phyloP scores from a whole-genome alignment of 2,329 filamentous ascomycete genomes.

The Biscogniauxia mediterranea region DNA sequence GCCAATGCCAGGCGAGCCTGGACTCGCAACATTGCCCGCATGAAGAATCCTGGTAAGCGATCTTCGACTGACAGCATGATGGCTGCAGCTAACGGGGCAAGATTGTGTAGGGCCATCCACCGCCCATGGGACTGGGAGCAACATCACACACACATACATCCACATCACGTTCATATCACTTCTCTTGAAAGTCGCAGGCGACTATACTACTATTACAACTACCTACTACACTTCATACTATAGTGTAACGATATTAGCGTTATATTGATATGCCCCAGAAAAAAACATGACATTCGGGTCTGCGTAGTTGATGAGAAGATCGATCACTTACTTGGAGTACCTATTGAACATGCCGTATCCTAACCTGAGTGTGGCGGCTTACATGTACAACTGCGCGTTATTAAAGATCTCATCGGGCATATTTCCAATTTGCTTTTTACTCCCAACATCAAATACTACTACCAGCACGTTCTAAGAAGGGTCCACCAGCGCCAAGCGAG shows the following conservation, averaged over 20 bases:
- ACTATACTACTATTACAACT: background rate
- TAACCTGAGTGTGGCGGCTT: too few relatives aligned
- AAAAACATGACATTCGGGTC: too few relatives aligned
- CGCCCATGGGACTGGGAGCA: background rate
- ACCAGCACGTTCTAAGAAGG: background rate
- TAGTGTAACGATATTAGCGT: too few relatives aligned
- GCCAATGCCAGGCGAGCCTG: background rate
- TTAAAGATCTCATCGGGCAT: too few relatives aligned
- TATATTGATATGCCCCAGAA: too few relatives aligned
- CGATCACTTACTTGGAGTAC: too few relatives aligned
- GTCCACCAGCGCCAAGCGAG: background rate
- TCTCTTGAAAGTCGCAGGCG: background rate
- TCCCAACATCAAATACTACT: too few relatives aligned
- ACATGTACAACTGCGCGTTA: too few relatives aligned
- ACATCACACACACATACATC: background rate
- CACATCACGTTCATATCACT: background rate
- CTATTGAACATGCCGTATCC: too few relatives aligned
- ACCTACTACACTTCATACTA: background rate
- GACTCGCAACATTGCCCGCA: background rate
- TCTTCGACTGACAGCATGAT: background rate
- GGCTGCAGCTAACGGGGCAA: background rate
- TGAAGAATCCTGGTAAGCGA: background rate
- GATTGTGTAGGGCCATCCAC: background rate
- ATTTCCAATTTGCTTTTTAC: too few relatives aligned
- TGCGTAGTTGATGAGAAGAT: too few relatives aligned